Evolutionary conservation across 2,329 filamentous ascomycete genomes (phyloP), one percentile per base, ranked within the genome.

Genomic region (Diaporthe sp.): DNA sequence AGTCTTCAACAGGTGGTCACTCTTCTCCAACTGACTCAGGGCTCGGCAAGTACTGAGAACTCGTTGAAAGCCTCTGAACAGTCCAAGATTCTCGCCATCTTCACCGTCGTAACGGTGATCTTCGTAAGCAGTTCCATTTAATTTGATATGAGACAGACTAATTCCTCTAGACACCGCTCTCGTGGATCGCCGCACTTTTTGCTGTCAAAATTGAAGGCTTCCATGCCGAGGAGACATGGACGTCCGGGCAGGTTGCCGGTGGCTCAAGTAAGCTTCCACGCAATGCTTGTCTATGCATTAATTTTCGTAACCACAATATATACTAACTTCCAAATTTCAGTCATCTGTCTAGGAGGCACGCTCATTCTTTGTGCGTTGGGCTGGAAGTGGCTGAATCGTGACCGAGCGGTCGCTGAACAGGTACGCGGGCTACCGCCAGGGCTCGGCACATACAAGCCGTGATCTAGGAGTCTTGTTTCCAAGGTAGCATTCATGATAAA

Each of bases 31-130:
- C 17, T 70, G n/a, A 70, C 67, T 7, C 51, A 57, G n/a, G 49
- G 67, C 31, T 53, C 49, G 17, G 67, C 67, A 19, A 70, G 67
- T 22, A 70, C 51, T 22, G 51, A 70, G 25, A 70, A 70, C 17
- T 37, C 49, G 17, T 17, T 70, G 37, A 70, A 58, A 22, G 51
- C 67, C 4, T 70, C 67, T 6, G 25, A 70, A 10, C 67, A 70
- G 51, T 70, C 67, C n/a, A 70, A 70, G 51, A 70, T 70, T 31
- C 51, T 70, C n/a, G 51, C 51, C 15, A 44, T 70, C 22, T 57
- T 67, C 19, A 67, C 61, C 17, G 61, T 70, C 5, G 67, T 70
- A 3, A 58, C n/a, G 4, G 67, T 57, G 13, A 70, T 70, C 13
- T 70, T 70, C 10, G n/a, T 70, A 22, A 42, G 67, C 4, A 2